Base-by-base conservation (phyloP, 2,329 filamentous ascomycete species). In the Penicillium sp. region DNA sequence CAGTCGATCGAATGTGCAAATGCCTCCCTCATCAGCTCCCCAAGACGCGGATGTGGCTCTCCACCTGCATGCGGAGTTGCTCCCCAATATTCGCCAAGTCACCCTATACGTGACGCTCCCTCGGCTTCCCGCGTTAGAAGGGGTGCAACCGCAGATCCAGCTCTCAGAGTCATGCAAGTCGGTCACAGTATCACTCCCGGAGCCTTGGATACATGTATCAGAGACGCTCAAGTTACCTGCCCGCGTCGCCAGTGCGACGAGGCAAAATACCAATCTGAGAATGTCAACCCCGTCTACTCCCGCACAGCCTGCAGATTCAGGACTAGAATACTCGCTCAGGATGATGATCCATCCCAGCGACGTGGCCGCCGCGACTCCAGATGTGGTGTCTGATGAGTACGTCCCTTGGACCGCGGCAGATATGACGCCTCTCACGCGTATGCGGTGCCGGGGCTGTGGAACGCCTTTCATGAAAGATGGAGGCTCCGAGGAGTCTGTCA, bases 71-170 rank as follows among this genome's bases (percentile, higher is more conserved):
- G 78, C 80, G 25, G 81, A 84, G 62, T 72, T 81, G 12, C 68
- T 84, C 34, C 73, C 79, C 33, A 77, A 84, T 53, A 81, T 84
- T 52, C 76, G 78, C 37, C 80, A 81, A 50, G 68, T 82, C 37
- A 79, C 78, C 3, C 69, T 84, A 12, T 77, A 80, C 54, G 74
- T 77, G 1, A 77, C 75, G 2, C 64, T 82, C 5, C 66, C 63
- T 1, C 43, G 50, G 37, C 45, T 37, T 8, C 38, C 47, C 39
- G 29, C 40, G 12, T 36, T 55, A 3, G 28, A 53, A 18, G 41
- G 45, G 33, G 41, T 53, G 33, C 45, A 42, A 28, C 57, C 59
- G 9, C 39, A 56, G 5, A 60, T 67, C 39, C 58, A 56, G n/a
- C 54, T 72, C 5, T 66, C 65, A 6, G 59, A 65, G 28, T 70